These are phyloP conservation scores for Ophioceras dolichostomum DNA, from an alignment of 2,329 filamentous ascomycete genomes.

Conservation along the genomic window DNA sequence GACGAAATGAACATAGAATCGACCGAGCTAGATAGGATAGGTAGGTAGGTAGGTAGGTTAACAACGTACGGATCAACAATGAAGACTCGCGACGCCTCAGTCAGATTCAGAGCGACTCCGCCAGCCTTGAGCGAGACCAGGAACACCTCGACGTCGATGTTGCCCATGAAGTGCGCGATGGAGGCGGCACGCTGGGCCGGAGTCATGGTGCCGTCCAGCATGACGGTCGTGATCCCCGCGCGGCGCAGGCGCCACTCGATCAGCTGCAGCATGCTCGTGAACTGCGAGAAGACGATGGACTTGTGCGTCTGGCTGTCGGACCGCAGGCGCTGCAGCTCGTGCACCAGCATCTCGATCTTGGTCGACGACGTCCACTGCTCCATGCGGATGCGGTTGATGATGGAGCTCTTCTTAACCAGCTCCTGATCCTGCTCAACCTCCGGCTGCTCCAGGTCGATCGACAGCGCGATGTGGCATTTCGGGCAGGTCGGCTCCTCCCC, in stretches of 20 bases:
- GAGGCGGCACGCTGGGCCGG: slow-evolving; percentile 85
- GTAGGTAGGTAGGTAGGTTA: no score
- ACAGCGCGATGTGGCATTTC: slow-evolving; percentile 77
- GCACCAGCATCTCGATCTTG: slow-evolving; percentile 93
- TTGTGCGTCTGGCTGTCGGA: slow-evolving; percentile 91
- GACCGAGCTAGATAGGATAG: no score
- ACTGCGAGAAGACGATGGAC: slow-evolving; percentile 95
- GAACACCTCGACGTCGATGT: slow-evolving; percentile 89
- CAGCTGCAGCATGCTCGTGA: slow-evolving; percentile 92
- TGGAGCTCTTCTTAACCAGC: slow-evolving; percentile 84
- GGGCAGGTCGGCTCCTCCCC: slow-evolving; percentile 74
- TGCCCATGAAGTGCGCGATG: slow-evolving; percentile 94
- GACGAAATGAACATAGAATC: no score
- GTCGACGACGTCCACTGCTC: slow-evolving; percentile 97
- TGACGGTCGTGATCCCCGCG: slow-evolving; percentile 95
- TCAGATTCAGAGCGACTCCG: slow-evolving; percentile 88
- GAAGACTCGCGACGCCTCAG: slow-evolving; percentile 88
- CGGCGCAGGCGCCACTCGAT: slow-evolving; percentile 94
- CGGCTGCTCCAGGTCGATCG: slow-evolving; percentile 88
- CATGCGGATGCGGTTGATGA: slow-evolving; percentile 98
- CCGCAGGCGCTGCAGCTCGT: slow-evolving; percentile 83
- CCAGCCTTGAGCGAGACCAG: slow-evolving; percentile 92
- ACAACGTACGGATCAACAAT: slow-evolving; percentile 81
- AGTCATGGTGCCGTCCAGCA: slow-evolving; percentile 97
- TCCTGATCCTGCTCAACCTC: slow-evolving; percentile 88